Percentiles rank a stretch among this genome's conserved stretches.
Conservation (phyloP, 1,139 yeast genomes). For the Pichiaceae sp. region DNA sequence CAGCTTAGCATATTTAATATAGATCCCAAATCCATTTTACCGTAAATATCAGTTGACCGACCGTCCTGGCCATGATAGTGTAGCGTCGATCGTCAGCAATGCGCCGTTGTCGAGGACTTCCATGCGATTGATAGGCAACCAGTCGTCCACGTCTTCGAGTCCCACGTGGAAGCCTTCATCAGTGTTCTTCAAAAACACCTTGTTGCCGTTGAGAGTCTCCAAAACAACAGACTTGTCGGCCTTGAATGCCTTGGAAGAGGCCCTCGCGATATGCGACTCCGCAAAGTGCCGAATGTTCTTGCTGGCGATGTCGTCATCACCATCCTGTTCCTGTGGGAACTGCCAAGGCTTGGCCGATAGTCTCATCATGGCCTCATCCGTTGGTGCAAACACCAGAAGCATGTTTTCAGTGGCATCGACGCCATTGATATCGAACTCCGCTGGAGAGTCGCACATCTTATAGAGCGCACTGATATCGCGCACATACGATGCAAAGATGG, state of each 20-base stretch:
- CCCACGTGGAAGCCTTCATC: slow-evolving; percentile 32
- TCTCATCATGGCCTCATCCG: slow-evolving; percentile 41
- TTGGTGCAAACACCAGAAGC: slow-evolving; percentile 50
- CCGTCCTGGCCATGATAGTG: slow-evolving; percentile 25
- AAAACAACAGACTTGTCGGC: slow-evolving; percentile 24
- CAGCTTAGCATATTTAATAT: neutral
- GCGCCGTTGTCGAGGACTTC: slow-evolving; percentile 53
- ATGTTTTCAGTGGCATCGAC: slow-evolving; percentile 22
- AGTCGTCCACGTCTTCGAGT: slow-evolving; percentile 25
- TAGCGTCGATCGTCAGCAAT: slow-evolving; percentile 40
- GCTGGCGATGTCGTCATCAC: slow-evolving; percentile 33
- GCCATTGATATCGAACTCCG: slow-evolving; percentile 10
- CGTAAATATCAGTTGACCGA: neutral
- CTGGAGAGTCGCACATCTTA: slow-evolving; percentile 29
- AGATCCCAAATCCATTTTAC: neutral
- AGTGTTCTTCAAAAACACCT: slow-evolving; percentile 34
- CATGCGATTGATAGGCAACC: slow-evolving; percentile 34
- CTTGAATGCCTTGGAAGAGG: slow-evolving; percentile 16
- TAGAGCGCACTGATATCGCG: slow-evolving; percentile 43
- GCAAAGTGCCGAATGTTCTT: slow-evolving; percentile 44
- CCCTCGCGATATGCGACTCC: slow-evolving; percentile 41
- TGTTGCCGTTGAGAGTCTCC: slow-evolving; percentile 33
- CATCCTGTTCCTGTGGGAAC: slow-evolving; percentile 40
- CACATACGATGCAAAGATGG: slow-evolving; percentile 47
- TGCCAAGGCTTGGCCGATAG: slow-evolving; percentile 57